A percentile compares a stretch with the other conserved stretches of the same genome.
phyloP scores from a whole-genome alignment of 73 alveolate genomes.

The Urostyla sp. region DNA sequence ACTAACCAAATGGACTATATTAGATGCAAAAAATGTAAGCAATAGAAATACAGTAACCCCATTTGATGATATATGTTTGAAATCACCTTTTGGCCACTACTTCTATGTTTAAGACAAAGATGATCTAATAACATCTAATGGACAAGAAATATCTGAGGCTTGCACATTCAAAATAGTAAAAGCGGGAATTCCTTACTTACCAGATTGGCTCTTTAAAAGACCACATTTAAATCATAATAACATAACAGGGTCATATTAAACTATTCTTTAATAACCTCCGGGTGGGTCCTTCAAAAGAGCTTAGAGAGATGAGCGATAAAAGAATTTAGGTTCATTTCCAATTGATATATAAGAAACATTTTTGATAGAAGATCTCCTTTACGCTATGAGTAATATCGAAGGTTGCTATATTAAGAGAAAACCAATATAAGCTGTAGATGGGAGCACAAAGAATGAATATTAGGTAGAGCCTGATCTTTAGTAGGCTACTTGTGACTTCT shows the following conservation, averaged over 20 bases:
- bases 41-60: slow-evolving; percentile 75
- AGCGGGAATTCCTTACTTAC: slow-evolving; percentile 89
- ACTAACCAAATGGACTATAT: slow-evolving; percentile 70
- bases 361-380: slow-evolving; percentile 91
- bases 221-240: slow-evolving; percentile 84
- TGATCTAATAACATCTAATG: slow-evolving; percentile 81
- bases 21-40: slow-evolving; percentile 61
- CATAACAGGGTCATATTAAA: slow-evolving; percentile 47
- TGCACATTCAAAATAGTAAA: slow-evolving; percentile 90
- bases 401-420: slow-evolving; percentile 91
- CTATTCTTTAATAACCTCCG: slow-evolving; percentile 46
- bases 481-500: slow-evolving; percentile 94
- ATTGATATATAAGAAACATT: slow-evolving; percentile 86
- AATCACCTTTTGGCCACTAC: slow-evolving; percentile 72
- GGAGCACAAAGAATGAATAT: slow-evolving; percentile 74
- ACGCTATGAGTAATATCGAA: slow-evolving; percentile 93
- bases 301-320: slow-evolving; percentile 81
- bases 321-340: slow-evolving; percentile 86
- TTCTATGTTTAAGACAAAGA: slow-evolving; percentile 66
- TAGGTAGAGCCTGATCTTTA: slow-evolving; percentile 94
- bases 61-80: slow-evolving; percentile 70
- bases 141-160: slow-evolving; percentile 83
- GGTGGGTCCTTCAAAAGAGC: slow-evolving; percentile 12
- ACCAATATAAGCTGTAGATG: slow-evolving; percentile 68
- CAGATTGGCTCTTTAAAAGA: slow-evolving; percentile 92